Conservation (phyloP, 164 flowering plant genomes). For the Chloranthus sessilifolius region DNA sequence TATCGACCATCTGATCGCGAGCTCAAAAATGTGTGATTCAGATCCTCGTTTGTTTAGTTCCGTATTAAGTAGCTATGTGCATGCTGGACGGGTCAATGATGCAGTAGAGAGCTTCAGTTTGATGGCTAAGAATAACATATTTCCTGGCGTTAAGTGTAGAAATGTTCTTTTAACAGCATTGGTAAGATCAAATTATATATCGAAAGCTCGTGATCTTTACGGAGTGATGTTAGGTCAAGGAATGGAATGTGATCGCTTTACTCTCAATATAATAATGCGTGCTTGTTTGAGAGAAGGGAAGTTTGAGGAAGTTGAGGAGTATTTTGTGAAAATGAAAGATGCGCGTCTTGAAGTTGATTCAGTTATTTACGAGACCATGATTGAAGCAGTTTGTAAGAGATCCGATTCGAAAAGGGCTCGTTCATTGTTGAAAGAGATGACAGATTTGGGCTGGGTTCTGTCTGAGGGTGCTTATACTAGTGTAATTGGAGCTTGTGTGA, state of each 20-base stretch:
- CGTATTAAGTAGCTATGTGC: constrained; percentile 42
- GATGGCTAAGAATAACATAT: constrained; percentile 29
- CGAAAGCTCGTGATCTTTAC: constrained; percentile 31
- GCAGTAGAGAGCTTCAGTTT: constrained; percentile 40
- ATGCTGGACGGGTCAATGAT: constrained; percentile 28
- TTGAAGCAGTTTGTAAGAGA: constrained; percentile 46
- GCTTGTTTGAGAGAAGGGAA: constrained; percentile 50
- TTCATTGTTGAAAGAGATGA: constrained; percentile 66
- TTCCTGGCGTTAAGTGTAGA: constrained; percentile 22
- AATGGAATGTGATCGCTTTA: constrained; percentile 30
- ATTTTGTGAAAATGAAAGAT: constrained; percentile 40
- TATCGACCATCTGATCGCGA: constrained; percentile 31
- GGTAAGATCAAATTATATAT: constrained; percentile 34
- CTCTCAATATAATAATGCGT: constrained; percentile 44
- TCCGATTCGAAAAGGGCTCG: constrained; percentile 34
- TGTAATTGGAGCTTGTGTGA: constrained; percentile 54
- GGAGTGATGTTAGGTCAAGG: constrained; percentile 34
- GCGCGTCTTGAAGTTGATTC: constrained; percentile 42
- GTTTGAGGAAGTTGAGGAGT: constrained; percentile 40
- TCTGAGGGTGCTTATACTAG: constrained; percentile 34
- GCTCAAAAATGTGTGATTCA: constrained; percentile 28
- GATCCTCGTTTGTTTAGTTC: constrained; percentile 30
- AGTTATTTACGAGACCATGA: constrained; percentile 26
- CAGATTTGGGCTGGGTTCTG: constrained; percentile 50
- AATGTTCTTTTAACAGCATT: constrained; percentile 38